Conservation (phyloP, 768 basidiomycete genomes). For the Hysterangium stoloniferum region DNA sequence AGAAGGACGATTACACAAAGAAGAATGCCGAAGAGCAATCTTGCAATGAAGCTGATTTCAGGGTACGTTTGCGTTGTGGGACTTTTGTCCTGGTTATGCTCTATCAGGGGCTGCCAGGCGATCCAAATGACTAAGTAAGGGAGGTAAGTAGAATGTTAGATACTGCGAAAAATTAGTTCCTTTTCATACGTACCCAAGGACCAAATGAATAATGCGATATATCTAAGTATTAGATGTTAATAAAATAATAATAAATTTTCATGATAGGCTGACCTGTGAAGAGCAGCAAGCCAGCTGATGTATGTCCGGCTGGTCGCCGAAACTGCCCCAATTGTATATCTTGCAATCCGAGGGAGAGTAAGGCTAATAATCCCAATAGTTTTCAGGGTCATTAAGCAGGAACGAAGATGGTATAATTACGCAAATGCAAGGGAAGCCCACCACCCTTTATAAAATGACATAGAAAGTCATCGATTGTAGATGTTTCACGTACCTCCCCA, state of each 20-base stretch:
- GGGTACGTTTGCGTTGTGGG: slow-evolving; percentile 24
- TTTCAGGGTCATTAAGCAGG: too few species aligned
- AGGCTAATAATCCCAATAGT: slow-evolving; percentile 31
- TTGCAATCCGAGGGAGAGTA: slow-evolving; percentile 44
- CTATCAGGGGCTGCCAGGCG: slow-evolving; percentile 63
- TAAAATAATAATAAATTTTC: slow-evolving; percentile 17
- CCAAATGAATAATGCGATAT: slow-evolving; percentile 66
- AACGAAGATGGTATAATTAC: slow-evolving; percentile 28
- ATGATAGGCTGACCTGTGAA: slow-evolving; percentile 43
- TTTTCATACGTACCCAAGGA: slow-evolving; percentile 28
- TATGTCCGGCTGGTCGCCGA: slow-evolving; percentile 66
- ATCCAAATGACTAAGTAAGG: slow-evolving; percentile 43
- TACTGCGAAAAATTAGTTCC: too few species aligned
- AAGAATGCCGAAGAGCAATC: slow-evolving; percentile 66
- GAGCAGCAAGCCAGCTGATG: slow-evolving; percentile 67
- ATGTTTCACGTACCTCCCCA: slow-evolving; percentile 53
- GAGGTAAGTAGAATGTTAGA: slow-evolving; percentile 1
- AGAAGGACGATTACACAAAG: slow-evolving; percentile 63
- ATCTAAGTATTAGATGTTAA: slow-evolving; percentile 25
- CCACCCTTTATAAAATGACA: slow-evolving; percentile 44
- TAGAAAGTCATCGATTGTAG: background rate
- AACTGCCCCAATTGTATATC: slow-evolving; percentile 63
- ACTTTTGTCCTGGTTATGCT: slow-evolving; percentile 28
- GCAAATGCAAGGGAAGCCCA: slow-evolving; percentile 65
- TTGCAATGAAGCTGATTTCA: slow-evolving; percentile 43